Evolutionary conservation across 2,329 filamentous ascomycete species (phyloP).

Genomic region (Xenoacremonium recifei): DNA sequence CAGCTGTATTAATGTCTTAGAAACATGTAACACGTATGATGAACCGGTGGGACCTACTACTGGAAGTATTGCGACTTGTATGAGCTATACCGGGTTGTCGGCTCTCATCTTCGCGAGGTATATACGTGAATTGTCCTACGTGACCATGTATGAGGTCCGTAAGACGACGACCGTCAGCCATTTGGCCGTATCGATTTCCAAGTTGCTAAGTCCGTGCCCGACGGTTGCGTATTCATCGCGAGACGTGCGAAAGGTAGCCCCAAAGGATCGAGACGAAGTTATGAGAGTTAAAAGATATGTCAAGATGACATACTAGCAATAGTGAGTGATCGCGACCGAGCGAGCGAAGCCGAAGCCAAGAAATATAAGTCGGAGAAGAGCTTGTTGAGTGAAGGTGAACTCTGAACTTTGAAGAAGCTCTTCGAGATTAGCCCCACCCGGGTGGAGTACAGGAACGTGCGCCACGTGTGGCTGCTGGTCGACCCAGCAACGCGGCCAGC

Average conservation of each 20-base stretch:
- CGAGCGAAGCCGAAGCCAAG: too few relatives aligned
- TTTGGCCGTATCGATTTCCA: constrained; percentile 33
- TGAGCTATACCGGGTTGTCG: constrained; percentile 28
- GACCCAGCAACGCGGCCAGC: constrained; percentile 28
- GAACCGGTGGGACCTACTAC: constrained; percentile 19
- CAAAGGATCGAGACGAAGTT: constrained; percentile 17
- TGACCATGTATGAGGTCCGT: constrained; percentile 33
- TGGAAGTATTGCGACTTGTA: constrained; percentile 27
- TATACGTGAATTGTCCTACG: constrained; percentile 32
- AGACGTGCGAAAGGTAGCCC: too few relatives aligned
- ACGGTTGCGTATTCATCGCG: constrained; percentile 34
- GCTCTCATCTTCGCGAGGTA: constrained; percentile 20
- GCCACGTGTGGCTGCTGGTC: constrained; percentile 27
- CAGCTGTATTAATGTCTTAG: constrained; percentile 19
- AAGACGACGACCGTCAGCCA: constrained; percentile 35
- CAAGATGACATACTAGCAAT: constrained; percentile 18
- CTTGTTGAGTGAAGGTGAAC: constrained; percentile 15
- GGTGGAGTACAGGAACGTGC: constrained; percentile 22
- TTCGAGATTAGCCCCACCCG: constrained; percentile 24
- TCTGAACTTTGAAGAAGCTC: too few relatives aligned
- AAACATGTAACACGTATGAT: constrained; percentile 2
- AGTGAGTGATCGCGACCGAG: background rate
- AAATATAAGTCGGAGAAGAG: too few relatives aligned
- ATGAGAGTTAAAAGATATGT: constrained; percentile 14
- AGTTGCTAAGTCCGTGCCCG: constrained; percentile 21